Base-by-base conservation (phyloP, 345 rosid species). In the Erodium maritimum region DNA sequence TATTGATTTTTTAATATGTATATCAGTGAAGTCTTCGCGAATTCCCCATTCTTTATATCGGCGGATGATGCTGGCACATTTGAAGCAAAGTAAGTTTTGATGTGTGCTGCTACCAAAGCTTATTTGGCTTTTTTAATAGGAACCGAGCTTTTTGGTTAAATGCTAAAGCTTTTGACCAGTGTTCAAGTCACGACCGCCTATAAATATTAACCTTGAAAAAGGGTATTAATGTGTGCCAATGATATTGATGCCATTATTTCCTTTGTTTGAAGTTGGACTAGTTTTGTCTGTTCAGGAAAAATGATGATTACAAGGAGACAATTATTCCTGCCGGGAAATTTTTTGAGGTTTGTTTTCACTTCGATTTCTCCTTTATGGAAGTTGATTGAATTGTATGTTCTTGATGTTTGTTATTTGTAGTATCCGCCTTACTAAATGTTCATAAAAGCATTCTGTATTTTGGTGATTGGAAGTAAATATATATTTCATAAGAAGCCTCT, bases 31-130 rank as follows among this genome's bases (percentile, higher is more conserved):
- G 96, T 91, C 58, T 86, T 91, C 67, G 90, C 78, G 60, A 84
- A 91, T 71, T 70, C 98, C 59, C 98, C 98, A 23, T 91, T 86
- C 87, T 84, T 91, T 75, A 84, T 91, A 70, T 81, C 95, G 59
- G 95, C 98, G 54, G 90, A 79, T 66, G 80, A 75, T 61, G 90
- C 91, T 53, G 96, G 95, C 57, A 72, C 75, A 45, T 55, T 79
- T 23, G 85, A 84, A 54, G 70, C 75, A 60, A 73, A 88, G 96
- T 86, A 69, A 73, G 52, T 34, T 56, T 63, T 61, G 61, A 22
- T 61, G 54, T 59, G 64, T 61, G 37, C 53, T n/a, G n/a, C n/a
- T n/a, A n/a, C n/a, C n/a, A n/a, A n/a, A n/a, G n/a, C n/a, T n/a
- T n/a, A n/a, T n/a, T n/a, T n/a, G n/a, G n/a, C n/a, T n/a, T n/a